Base-by-base conservation (phyloP, 805 yeast species). In the Zygotorulaspora florentina region DNA sequence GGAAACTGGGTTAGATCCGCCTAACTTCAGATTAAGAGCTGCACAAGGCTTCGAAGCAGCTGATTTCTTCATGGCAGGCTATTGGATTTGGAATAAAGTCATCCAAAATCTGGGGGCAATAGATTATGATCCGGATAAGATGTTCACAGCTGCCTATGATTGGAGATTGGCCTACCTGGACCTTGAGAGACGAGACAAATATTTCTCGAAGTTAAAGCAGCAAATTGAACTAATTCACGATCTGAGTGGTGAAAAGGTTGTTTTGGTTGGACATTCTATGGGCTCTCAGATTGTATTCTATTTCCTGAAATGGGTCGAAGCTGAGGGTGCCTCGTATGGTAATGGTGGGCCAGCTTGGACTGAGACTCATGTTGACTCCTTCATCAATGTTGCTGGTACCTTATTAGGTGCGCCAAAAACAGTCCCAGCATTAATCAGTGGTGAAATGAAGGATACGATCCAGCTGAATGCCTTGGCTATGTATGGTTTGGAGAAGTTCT, bases 61-160 rank as follows among this genome's bases (percentile, higher is more conserved):
- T 0, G 99, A 93, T 67, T 93, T 88, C 66, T 93, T 93, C 59
- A 81, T 93, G 66, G 87, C 97, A 3, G 99, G 99, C 0, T 93
- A 93, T 65, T 93, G 99, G 99, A 87, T 93, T 58, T 93, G 99
- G 99, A 88, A 87, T 63, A 93, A 93, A 63, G 79, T 93, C 42
- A 72, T 93, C n/a, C 96, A 91, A 65, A 93, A 93, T 59, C 70
- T 93, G 53, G 95, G 96, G 2, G 97, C 87, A 0, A 79, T 93
- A 50, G 96, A 97, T 0, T 93, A 93, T 66, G 96, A 87, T 39
- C 91, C 96, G 2, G 84, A 87, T 55, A 87, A 77, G 57, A 89
- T 93, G 97, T 61, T 76, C 26, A 83, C 90, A 44, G 99, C 98
- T 1, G 76, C 96, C 1, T 93, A 93, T 65, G 99, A 93, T 65